Base-by-base conservation (phyloP, 306 rosid species). In the Dalbergia cochinchinensis region DNA sequence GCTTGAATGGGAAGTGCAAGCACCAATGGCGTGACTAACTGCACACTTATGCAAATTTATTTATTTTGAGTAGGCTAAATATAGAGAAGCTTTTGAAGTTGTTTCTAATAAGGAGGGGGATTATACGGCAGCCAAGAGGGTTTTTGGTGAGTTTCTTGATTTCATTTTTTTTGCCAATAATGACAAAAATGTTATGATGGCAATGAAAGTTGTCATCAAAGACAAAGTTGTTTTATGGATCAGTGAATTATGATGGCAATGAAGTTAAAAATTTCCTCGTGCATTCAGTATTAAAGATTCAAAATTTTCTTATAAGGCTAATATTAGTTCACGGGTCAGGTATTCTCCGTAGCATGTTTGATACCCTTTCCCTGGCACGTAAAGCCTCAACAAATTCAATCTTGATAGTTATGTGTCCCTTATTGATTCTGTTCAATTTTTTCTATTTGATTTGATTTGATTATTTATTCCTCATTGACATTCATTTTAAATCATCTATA, bases 1-100 rank as follows among this genome's bases (percentile, higher is more conserved):
- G 94, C 81, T 31, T 91, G 90, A 86, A 84, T 45, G 82, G 78
- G 3, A 53, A 47, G 19, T 90, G 94, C 45, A 82, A 78, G 74
- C 76, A 78, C 31, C 69, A 50, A 55, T 90, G 94, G 94, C 85
- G 89, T 15, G 90, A 82, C 31, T 54, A 73, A 74, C 66, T 57
- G 22, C 31, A 69, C 42, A 22, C 48, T 70, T 18, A 20, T 69
- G 51, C 65, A 13, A 6, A 26, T 42, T 41, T 8, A 62, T 16
- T 16, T n/a, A 3, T 19, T 26, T 50, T n/a, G 39, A 13, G 14
- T 35, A 5, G 12, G 53, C 50, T 20, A 34, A 67, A 13, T 47
- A 48, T 12, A 11, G 39, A 22, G 62, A 75, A 68, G 9, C 22
- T 75, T 75, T 67, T 35, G 7, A 58, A 44, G 62, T 44, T 48